A percentile compares a stretch with the other conserved stretches of the same genome.
These are phyloP conservation scores for Larix kaempferi DNA, from an alignment of 75 land plant species.

Conservation along the genomic window DNA sequence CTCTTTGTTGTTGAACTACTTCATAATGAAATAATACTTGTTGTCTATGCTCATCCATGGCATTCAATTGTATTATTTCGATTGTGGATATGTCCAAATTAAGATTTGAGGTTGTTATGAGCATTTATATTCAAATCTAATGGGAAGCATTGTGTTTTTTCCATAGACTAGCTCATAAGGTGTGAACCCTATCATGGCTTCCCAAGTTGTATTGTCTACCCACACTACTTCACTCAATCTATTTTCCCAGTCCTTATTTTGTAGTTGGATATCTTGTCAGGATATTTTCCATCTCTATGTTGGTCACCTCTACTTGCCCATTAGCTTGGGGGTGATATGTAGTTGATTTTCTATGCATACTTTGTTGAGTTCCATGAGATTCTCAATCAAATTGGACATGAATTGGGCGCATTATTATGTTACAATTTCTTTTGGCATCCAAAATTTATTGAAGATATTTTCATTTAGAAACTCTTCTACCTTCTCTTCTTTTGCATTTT, in stretches of 20 bases:
- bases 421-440: no score
- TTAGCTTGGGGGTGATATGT: no score
- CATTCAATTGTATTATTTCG: not conserved
- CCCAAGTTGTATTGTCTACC: not conserved
- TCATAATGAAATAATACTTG: no score
- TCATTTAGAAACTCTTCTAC: no score
- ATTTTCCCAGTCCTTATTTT: not conserved
- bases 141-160: not conserved
- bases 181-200: not conserved
- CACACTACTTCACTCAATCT: not conserved
- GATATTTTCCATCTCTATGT: not conserved
- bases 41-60: not conserved
- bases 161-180: not conserved
- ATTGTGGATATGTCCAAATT: not conserved
- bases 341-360: no score
- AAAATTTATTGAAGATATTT: no score
- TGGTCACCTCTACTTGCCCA: no score
- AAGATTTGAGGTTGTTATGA: not conserved
- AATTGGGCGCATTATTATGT: no score
- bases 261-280: not conserved
- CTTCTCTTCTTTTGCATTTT: no score
- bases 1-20: not conserved
- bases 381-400: no score
- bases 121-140: not conserved
- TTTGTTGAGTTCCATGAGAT: no score